Evolutionary conservation across 768 basidiomycete genomes (phyloP), one percentile per base, ranked within the genome.

Genomic region (Lyophyllum decastes): DNA sequence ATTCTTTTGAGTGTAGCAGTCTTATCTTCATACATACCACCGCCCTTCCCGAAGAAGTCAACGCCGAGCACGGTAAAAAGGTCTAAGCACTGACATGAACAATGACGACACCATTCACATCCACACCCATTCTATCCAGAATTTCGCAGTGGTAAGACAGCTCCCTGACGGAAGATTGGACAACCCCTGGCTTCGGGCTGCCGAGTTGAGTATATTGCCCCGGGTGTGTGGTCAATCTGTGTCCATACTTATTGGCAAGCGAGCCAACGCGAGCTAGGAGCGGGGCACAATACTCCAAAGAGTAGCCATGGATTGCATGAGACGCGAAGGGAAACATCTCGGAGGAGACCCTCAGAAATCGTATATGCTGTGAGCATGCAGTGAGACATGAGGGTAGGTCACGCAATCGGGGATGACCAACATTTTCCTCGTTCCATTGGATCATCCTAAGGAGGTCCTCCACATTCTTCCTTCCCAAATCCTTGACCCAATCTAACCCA

Each of bases 261-360:
- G 75, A 78, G 1, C 91, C 92, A 22, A 84, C 86, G 64, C 76
- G 66, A 2, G 78, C 77, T 5, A 87, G 75, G 22, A 83, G 72
- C 2, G 74, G 55, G 5, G 82, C 76, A 6, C 91, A 94, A 58
- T 91, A 95, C 8, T 84, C 81, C 24, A 98, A 79, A 16, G 85
- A 81, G 70, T 98, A 97, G 0, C 94, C 94, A 65, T 94, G 84
- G 19, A 78, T 79, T 17, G 73, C 78, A 63, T 98, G 95, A 1
- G 90, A 90, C 0, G 94, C 94, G 64, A 89, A 97, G 0, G 95
- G 94, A 72, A 97, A 96, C 84, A 97, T 88, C 61, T 94, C 92
- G 8, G 92, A 94, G 0, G 93, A 95, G 61, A 96, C 69, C 45
- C 94, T 84, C 74, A 95, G 84, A 72, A 95, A 96, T n/a, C 82